phyloP scores from a whole-genome alignment of 176 grass and related monocot genomes.

The maize (Zea mays) region DNA sequence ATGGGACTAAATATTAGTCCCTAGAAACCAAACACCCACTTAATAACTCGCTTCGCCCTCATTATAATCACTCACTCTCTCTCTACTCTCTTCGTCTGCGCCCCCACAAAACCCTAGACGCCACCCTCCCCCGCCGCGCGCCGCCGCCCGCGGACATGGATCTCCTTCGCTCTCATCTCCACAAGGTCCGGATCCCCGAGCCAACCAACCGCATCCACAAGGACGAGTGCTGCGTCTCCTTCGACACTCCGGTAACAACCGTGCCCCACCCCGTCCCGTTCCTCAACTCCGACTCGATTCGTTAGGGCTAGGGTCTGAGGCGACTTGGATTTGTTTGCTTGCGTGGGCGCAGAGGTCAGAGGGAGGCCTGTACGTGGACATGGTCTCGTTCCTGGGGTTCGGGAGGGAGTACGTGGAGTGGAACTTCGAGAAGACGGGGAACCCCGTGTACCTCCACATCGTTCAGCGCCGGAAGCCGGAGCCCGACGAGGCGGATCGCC shows the following conservation, averaged over 20 bases:
- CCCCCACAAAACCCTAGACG: constrained; percentile 47
- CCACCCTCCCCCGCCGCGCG: background rate
- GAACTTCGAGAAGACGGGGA: constrained; percentile 83
- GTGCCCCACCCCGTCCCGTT: background rate
- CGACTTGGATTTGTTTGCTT: background rate
- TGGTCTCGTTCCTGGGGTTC: constrained; percentile 85
- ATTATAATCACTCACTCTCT: background rate
- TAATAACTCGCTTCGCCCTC: constrained; percentile 1
- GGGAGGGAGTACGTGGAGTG: constrained; percentile 78
- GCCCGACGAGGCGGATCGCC: constrained; percentile 73
- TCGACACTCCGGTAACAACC: constrained; percentile 70
- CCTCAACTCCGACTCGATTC: constrained; percentile 7
- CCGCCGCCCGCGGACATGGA: constrained; percentile 62
- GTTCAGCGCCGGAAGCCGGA: constrained; percentile 64
- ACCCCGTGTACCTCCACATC: constrained; percentile 92
- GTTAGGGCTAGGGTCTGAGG: constrained; percentile 34
- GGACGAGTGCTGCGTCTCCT: constrained; percentile 97
- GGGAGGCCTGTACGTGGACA: constrained; percentile 79
- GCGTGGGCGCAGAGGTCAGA: constrained; percentile 58
- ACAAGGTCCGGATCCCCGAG: constrained; percentile 93
- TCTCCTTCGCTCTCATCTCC: constrained; percentile 76
- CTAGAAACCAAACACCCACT: too few species aligned
- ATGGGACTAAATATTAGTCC: too few species aligned
- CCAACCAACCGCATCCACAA: constrained; percentile 91
- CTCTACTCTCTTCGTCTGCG: constrained; percentile 10